phyloP scores from a whole-genome alignment of 2,329 filamentous ascomycete species.

The Clonostachys chloroleuca region DNA sequence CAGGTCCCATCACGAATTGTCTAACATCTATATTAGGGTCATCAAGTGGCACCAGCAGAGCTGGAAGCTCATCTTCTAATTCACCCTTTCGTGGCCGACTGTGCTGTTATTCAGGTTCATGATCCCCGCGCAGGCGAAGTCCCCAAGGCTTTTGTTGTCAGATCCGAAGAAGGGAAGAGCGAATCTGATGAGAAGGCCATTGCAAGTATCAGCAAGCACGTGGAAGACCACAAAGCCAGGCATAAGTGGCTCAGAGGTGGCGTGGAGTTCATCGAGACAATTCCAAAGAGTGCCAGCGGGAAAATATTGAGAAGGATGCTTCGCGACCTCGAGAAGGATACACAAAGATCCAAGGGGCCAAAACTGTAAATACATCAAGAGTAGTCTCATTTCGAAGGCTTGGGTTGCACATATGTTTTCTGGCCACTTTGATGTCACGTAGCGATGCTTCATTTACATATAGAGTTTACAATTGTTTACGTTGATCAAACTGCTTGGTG shows the following conservation, averaged over 20 bases:
- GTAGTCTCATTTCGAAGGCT: too few relatives aligned
- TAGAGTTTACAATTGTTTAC: too few relatives aligned
- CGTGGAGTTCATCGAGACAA: conserved; percentile 55
- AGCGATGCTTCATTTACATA: too few relatives aligned
- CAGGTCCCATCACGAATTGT: background rate
- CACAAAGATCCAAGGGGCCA: conserved; percentile 55
- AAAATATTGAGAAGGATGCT: conserved; percentile 66
- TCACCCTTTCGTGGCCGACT: conserved; percentile 66
- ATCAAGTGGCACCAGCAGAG: conserved; percentile 74
- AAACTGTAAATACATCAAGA: conserved; percentile 46
- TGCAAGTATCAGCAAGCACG: conserved; percentile 48
- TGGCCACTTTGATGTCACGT: too few relatives aligned
- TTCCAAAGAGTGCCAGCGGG: conserved; percentile 68
- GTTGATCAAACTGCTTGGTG: too few relatives aligned
- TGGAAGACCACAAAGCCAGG: conserved; percentile 58
- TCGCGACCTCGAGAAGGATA: conserved; percentile 67
- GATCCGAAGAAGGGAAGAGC: conserved; percentile 33
- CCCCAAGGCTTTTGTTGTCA: conserved; percentile 57
- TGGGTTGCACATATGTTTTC: too few relatives aligned
- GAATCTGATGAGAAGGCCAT: conserved; percentile 44
- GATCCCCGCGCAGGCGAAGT: conserved; percentile 51
- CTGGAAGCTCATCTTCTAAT: conserved; percentile 69
- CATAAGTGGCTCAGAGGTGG: conserved; percentile 62
- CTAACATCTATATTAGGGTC: conserved; percentile 37
- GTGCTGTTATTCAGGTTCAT: conserved; percentile 65